Evolutionary conservation across 1,139 yeast species (phyloP), one percentile per base, ranked within the genome.

Genomic region (Meyerozyma sp.): DNA sequence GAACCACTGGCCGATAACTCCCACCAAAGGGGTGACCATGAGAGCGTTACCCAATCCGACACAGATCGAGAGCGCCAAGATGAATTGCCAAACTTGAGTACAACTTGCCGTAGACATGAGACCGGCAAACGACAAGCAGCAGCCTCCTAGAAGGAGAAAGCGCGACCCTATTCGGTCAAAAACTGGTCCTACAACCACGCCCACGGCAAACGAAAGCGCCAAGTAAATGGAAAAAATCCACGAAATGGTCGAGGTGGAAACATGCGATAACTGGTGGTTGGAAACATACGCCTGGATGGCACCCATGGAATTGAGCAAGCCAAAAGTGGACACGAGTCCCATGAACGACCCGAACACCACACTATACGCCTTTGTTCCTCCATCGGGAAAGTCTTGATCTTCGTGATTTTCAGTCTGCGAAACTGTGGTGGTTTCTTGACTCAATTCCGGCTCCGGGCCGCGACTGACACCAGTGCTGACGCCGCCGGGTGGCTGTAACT

Each of bases 1-100:
- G 52, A 81, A 84, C 80, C 83, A 82, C 53, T 82, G 87, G 21
- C 84, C 75, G 25, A 82, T 65, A 1, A 74, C 77, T 1, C 87
- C 81, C 13, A 82, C 68, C 36, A 77, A 62, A 0, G 88, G 85
- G 3, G 78, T 74, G 68, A 80, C 76, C 11, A 81, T 69, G 41
- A 82, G 53, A 5, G 85, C 73, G 5, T 79, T 68, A 0, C 84
- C 84, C 6, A 79, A 45, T 0, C 87, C 89, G 1, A 80, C 71
- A 11, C 76, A 59, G 2, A 81, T 56, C 8, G 84, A 75, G 57
- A 78, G 81, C 4, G 82, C 71, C 14, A 84, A 64, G 14, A 83
- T 68, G 51, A 84, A 82, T 49, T 83, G 88, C 54, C 71, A 77
- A 43, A 81, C 74, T 27, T 66, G 58, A 2, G 60, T 63, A 54